A percentile compares a stretch with the other conserved stretches of the same genome.
Evolutionary conservation across 2,329 filamentous ascomycete genomes (phyloP).

Genomic region (Colletotrichum lupini): DNA sequence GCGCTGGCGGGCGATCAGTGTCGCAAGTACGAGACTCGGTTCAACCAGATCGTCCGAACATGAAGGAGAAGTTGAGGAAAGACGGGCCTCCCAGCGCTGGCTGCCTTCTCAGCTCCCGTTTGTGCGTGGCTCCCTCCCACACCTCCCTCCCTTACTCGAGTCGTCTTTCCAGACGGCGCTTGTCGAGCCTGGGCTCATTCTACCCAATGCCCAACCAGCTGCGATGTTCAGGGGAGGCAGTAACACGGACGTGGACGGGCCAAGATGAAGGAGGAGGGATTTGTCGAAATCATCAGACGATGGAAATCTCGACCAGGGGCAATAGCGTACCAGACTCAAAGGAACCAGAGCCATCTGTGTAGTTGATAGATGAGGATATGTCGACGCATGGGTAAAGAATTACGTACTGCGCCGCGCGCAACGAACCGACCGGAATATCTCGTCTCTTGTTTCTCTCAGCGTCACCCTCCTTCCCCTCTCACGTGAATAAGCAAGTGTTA

Average conservation of each 20-base stretch:
- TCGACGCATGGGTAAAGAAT: conserved; percentile 5
- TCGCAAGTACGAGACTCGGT: conserved; percentile 34
- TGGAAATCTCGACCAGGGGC: background rate
- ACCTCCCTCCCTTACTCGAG: conserved; percentile 3
- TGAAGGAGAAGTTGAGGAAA: conserved; percentile 1
- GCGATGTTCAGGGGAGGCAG: conserved; percentile 24
- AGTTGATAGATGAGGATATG: conserved; percentile 22
- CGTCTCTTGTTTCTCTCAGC: background rate
- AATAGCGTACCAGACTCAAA: background rate
- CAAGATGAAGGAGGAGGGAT: conserved; percentile 16
- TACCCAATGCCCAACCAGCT: conserved; percentile 24
- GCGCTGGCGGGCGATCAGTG: conserved; percentile 20
- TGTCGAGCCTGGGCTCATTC: conserved; percentile 2
- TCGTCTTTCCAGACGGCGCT: conserved; percentile 19
- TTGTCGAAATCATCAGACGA: conserved; percentile 27
- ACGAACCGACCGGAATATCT: background rate
- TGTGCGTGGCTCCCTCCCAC: background rate
- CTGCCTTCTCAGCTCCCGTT: background rate
- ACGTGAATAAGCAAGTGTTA: background rate
- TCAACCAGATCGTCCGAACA: conserved; percentile 32
- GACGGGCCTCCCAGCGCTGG: background rate
- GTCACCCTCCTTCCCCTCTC: background rate
- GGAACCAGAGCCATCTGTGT: background rate
- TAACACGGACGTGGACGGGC: conserved; percentile 15
- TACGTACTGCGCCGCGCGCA: conserved; percentile 20